Base-by-base conservation (phyloP, 108 stramenopile species). In the Conticribra guillardii region DNA sequence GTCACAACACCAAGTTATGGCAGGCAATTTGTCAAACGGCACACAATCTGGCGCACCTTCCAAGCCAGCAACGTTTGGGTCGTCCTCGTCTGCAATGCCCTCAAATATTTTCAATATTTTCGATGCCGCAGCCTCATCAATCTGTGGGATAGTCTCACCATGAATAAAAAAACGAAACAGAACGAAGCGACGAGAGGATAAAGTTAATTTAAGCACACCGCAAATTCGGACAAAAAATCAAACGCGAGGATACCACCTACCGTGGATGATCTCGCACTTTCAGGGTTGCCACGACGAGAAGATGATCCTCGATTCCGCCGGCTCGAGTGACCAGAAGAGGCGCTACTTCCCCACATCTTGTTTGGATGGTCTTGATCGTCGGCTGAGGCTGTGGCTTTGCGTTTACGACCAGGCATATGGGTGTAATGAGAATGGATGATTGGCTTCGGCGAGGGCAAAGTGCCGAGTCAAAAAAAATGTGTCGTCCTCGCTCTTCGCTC, bases 81-180 rank as follows among this genome's bases (percentile, higher is more conserved):
- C 82, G 41, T 89, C 88, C 30, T 83, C 77, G 54, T 88, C 89
- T 18, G 82, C 82, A 76, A 88, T 57, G 24, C 85, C 89, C 9
- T 76, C 73, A 73, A 89, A 92, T 30, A 87, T 48, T 71, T 76
- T 75, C 48, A 89, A 92, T 30, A 87, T 48, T 71, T 76, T 75
- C 48, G 64, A 69, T 31, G 71, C 77, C 24, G 23, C 24, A 24
- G 29, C 55, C 26, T 79, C 80, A 31, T 69, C 60, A 33, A 34
- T 55, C 47, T 22, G 37, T 22, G 37, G 5, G 5, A 11, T 7
- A 4, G 4, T n/a, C 5, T 51, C 4, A 22, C n/a, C n/a, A 4
- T n/a, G 21, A n/a, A 51, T 51, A 51, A 5, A 41, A 41, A 11
- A 5, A 11, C 37, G 11, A 41, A 41, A 41, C 8, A 5, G 11